phyloP scores from a whole-genome alignment of 139 green algal species.

The Microglena sp. region DNA sequence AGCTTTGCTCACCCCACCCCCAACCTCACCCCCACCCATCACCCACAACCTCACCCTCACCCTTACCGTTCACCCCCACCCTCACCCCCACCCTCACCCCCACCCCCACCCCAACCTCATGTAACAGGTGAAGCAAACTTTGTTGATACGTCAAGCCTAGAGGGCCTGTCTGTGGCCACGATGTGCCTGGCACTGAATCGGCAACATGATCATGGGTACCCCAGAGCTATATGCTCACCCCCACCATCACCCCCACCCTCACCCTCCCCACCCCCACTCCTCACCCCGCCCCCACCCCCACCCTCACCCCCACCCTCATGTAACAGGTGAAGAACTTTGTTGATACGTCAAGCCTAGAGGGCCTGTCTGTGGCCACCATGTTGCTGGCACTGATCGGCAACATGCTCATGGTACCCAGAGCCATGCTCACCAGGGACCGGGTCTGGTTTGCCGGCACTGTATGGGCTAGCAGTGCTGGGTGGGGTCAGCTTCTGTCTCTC shows the following conservation, averaged over 20 bases:
- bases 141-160: too few species aligned
- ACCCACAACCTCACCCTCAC: neutral
- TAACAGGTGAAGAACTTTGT: conserved; percentile 59
- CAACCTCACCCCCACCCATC: too few species aligned
- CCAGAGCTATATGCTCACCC: neutral
- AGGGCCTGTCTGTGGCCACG: too few species aligned
- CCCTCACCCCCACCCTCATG: neutral
- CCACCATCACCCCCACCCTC: neutral
- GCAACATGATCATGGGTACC: conserved; percentile 14
- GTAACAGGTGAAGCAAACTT: conserved; percentile 62
- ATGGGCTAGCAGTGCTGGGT: conserved; percentile 60
- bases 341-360: conserved; percentile 49
- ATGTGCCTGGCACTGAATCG: too few species aligned
- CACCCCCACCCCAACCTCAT: neutral
- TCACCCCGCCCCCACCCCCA: neutral
- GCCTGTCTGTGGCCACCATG: conserved; percentile 58
- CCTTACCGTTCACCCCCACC: too few species aligned
- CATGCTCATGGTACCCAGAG: conserved; percentile 77
- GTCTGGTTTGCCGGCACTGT: conserved; percentile 66
- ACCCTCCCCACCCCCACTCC: neutral
- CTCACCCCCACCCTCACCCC: neutral
- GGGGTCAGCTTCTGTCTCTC: conserved; percentile 67
- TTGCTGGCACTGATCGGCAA: conserved; percentile 76
- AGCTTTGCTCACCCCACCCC: conserved; percentile 21
- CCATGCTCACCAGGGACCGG: conserved; percentile 64